These are phyloP conservation scores for Hylodesmum podocarpum DNA, from an alignment of 306 rosid species.

Conservation along the genomic window DNA sequence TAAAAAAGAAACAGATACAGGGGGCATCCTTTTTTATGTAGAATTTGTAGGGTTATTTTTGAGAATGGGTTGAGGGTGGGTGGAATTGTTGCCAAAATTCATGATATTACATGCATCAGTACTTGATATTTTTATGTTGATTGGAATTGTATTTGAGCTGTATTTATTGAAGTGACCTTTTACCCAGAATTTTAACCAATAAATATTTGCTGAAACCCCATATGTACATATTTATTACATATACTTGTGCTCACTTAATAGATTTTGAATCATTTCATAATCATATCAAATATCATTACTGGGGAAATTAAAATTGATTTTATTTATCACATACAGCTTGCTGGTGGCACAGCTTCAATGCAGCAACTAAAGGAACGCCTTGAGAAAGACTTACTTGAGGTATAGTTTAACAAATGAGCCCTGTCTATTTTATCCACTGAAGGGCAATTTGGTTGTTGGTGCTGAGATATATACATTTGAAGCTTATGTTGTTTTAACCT, in stretches of 20 bases:
- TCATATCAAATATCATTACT: neutral
- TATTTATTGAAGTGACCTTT: neutral
- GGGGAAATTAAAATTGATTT: slow-evolving; percentile 17
- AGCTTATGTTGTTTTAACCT: neutral
- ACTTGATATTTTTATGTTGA: neutral
- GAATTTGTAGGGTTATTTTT: neutral
- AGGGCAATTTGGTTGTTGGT: neutral
- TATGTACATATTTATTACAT: neutral
- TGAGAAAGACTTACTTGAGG: slow-evolving; percentile 97
- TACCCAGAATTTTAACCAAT: neutral
- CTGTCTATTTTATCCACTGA: neutral
- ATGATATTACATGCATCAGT: neutral
- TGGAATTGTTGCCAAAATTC: neutral
- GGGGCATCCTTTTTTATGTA: neutral
- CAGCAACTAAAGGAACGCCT: slow-evolving; percentile 96
- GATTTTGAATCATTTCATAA: slow-evolving; percentile 16
- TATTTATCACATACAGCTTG: slow-evolving; percentile 60
- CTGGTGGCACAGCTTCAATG: slow-evolving; percentile 99
- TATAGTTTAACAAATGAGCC: slow-evolving; percentile 21
- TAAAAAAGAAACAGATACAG: neutral
- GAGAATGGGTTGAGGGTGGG: neutral
- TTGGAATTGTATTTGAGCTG: slow-evolving; percentile 9
- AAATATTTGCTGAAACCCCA: slow-evolving; percentile 7
- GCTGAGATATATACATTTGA: neutral
- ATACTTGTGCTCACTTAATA: neutral